phyloP scores from a whole-genome alignment of 2,329 filamentous ascomycete species.

The Elsinoe perseae region DNA sequence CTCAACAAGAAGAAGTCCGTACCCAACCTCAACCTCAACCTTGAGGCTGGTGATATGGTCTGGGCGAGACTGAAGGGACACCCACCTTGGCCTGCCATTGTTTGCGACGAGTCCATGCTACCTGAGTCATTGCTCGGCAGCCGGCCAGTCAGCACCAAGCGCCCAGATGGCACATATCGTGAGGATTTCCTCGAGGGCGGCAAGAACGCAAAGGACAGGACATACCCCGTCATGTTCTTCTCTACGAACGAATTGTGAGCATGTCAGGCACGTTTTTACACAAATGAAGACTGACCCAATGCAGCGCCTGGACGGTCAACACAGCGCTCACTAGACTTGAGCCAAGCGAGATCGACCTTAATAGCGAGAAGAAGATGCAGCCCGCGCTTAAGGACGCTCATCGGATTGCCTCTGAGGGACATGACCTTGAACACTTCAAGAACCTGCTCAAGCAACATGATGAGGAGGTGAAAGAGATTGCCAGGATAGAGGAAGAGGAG shows the following conservation, averaged over 20 bases:
- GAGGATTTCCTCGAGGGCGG: constrained; percentile 82
- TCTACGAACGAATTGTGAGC: constrained; percentile 95
- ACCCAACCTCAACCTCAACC: constrained; percentile 59
- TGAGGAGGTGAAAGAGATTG: constrained; percentile 47
- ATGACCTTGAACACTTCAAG: constrained; percentile 78
- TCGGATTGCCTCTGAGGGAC: constrained; percentile 66
- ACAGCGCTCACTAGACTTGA: constrained; percentile 72
- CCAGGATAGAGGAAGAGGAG: constrained; percentile 38
- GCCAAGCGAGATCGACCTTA: constrained; percentile 59
- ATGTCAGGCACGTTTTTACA: background rate
- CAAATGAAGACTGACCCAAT: constrained; percentile 17
- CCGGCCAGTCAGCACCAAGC: constrained; percentile 75
- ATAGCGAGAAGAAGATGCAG: constrained; percentile 65
- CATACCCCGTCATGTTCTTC: constrained; percentile 92
- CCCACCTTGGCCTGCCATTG: constrained; percentile 87
- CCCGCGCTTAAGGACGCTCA: constrained; percentile 76
- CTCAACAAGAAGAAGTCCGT: constrained; percentile 79
- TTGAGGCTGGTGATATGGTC: constrained; percentile 84
- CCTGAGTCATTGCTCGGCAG: constrained; percentile 66
- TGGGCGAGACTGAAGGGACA: constrained; percentile 91
- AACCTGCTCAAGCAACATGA: constrained; percentile 58
- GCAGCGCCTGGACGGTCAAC: constrained; percentile 85
- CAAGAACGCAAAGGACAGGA: constrained; percentile 75
- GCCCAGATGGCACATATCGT: constrained; percentile 75
- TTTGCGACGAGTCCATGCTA: constrained; percentile 92